phyloP scores from a whole-genome alignment of 129 eudicot genomes.

The Tagetes erecta region DNA sequence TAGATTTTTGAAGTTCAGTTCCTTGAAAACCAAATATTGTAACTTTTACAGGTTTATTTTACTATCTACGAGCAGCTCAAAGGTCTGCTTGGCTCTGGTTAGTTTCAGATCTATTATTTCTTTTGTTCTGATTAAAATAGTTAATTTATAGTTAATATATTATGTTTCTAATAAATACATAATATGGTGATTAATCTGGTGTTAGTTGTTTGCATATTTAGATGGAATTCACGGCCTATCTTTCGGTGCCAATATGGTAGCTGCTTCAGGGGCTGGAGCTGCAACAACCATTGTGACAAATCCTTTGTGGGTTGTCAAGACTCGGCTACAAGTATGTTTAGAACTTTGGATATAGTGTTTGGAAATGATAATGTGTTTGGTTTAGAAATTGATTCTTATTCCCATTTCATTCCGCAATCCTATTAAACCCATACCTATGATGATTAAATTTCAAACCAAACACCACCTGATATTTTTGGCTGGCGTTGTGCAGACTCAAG shows the following conservation, averaged over 20 bases:
- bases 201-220: slow-evolving; percentile 34
- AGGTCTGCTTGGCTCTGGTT: slow-evolving; percentile 64
- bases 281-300: slow-evolving; percentile 84
- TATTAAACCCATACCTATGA: not conserved
- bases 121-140: not conserved
- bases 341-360: not conserved
- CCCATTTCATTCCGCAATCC: not conserved
- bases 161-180: not conserved
- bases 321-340: slow-evolving; percentile 75
- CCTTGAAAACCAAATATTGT: slow-evolving; percentile 9
- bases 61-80: slow-evolving; percentile 86
- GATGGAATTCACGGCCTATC: slow-evolving; percentile 84
- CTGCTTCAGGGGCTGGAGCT: slow-evolving; percentile 98
- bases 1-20: slow-evolving; percentile 19
- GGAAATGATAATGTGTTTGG: not conserved
- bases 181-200: slow-evolving; percentile 8
- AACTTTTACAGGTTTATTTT: slow-evolving; percentile 81
- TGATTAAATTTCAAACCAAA: not conserved
- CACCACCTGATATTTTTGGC: slow-evolving; percentile 1
- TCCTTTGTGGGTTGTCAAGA: slow-evolving; percentile 99
- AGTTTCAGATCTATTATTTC: slow-evolving; percentile 33
- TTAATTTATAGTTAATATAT: not conserved
- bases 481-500: slow-evolving; percentile 70
- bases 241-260: slow-evolving; percentile 86
- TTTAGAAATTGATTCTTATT: not conserved